Evolutionary conservation across 805 yeast species (phyloP).

Genomic region (Schwanniomyces occidentalis): DNA sequence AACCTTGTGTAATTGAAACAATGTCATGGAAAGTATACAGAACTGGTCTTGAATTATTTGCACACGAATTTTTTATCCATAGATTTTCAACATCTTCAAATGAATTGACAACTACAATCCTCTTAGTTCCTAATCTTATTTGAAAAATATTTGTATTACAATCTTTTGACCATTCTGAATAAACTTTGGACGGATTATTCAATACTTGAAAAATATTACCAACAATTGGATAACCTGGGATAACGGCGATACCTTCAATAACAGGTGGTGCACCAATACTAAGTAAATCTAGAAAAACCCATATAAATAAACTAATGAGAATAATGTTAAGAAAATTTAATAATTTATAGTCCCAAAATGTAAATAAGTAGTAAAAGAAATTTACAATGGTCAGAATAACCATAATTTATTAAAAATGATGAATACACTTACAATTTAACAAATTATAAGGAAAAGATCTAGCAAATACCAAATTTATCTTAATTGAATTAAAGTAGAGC

Average conservation of each 20-base stretch:
- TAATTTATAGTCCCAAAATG: conserved; percentile 4
- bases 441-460: too few species aligned
- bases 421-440: not conserved
- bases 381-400: not conserved
- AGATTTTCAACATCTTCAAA: conserved; percentile 52
- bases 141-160: conserved; percentile 55
- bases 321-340: conserved; percentile 1
- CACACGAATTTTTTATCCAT: conserved; percentile 49
- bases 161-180: conserved; percentile 42
- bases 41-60: conserved; percentile 67
- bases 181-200: conserved; percentile 51
- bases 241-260: conserved; percentile 40
- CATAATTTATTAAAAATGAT: not conserved
- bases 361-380: not conserved
- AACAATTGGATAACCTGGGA: conserved; percentile 51
- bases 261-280: conserved; percentile 21
- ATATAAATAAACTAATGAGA: conserved; percentile 1
- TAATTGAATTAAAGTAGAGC: too few species aligned
- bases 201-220: conserved; percentile 50
- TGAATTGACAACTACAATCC: conserved; percentile 68
- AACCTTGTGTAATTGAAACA: conserved; percentile 54
- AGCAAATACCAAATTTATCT: too few species aligned
- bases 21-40: conserved; percentile 68
- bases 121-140: conserved; percentile 56
- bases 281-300: conserved; percentile 10